Conservation (phyloP, 1,284 basidiomycete genomes). For the Sporisorium graminicola region DNA sequence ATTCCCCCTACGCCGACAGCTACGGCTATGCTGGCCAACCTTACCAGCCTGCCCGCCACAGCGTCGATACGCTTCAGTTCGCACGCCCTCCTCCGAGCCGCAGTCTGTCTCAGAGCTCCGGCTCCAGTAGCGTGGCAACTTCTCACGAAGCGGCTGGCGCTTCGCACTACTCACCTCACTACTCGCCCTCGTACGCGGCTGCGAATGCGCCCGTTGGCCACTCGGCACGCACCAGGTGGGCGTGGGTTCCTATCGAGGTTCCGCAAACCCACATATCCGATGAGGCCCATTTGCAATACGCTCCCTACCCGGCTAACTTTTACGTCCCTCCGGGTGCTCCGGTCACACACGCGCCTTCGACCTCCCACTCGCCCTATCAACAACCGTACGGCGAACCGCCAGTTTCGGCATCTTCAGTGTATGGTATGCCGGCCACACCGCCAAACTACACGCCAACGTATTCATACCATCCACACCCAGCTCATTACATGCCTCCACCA, state of each 20-base stretch:
- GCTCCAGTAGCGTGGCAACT: constrained; percentile 10
- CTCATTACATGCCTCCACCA: constrained; percentile 18
- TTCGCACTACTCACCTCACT: constrained; percentile 22
- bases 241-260: constrained; percentile 49
- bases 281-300: constrained; percentile 38
- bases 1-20: constrained; percentile 15
- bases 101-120: constrained; percentile 34
- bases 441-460: constrained; percentile 19
- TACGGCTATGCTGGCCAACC: constrained; percentile 17
- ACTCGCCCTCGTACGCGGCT: constrained; percentile 24
- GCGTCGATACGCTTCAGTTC: constrained; percentile 16
- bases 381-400: constrained; percentile 19
- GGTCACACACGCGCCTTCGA: constrained; percentile 13
- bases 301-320: constrained; percentile 24
- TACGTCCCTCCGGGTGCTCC: constrained; percentile 18
- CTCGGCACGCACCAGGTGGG: constrained; percentile 46
- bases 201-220: constrained; percentile 25
- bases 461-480: constrained; percentile 21
- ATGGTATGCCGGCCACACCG: constrained; percentile 17
- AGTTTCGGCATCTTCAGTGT: constrained; percentile 6
- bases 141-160: constrained; percentile 19
- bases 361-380: constrained; percentile 22
- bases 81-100: constrained; percentile 22
- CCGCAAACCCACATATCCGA: constrained; percentile 37
- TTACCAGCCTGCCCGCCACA: constrained; percentile 13